These are phyloP conservation scores for Cordyceps farinosa DNA, from an alignment of 2,329 filamentous ascomycete species.

Conservation along the genomic window DNA sequence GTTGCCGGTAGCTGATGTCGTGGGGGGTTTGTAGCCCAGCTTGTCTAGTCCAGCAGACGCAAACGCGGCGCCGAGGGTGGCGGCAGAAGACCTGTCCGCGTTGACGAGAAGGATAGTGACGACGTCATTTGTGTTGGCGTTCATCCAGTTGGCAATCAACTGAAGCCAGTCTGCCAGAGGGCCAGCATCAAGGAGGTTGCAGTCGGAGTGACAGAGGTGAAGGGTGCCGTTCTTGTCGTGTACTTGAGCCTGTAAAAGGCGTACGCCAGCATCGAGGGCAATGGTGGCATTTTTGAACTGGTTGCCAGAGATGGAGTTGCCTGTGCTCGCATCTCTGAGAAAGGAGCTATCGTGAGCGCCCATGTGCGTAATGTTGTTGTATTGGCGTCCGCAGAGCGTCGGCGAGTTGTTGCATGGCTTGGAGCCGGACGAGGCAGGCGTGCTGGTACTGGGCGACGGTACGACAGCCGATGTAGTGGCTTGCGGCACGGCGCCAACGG, in stretches of 20 bases:
- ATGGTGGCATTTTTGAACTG: constrained; percentile 71
- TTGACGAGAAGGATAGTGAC: constrained; percentile 73
- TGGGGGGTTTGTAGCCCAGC: constrained; percentile 57
- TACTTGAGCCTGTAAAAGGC: constrained; percentile 68
- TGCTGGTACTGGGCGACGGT: not conserved
- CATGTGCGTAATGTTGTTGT: constrained; percentile 74
- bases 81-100: constrained; percentile 54
- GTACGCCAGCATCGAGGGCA: constrained; percentile 67
- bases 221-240: constrained; percentile 58
- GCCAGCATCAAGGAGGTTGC: constrained; percentile 66
- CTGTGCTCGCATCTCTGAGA: constrained; percentile 59
- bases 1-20: constrained; percentile 37
- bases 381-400: constrained; percentile 64
- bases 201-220: constrained; percentile 67
- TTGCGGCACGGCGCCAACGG: constrained; percentile 9
- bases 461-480: not conserved
- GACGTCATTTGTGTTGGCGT: constrained; percentile 67
- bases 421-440: constrained; percentile 17
- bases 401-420: constrained; percentile 78
- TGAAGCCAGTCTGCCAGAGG: constrained; percentile 60
- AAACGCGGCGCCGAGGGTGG: constrained; percentile 53
- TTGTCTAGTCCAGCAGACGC: constrained; percentile 55
- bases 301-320: constrained; percentile 63
- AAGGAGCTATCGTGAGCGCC: constrained; percentile 75
- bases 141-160: constrained; percentile 65